Evolutionary conservation across 2,329 filamentous ascomycete genomes (phyloP), one percentile per base, ranked within the genome.

Genomic region (Colletotrichum cereale): DNA sequence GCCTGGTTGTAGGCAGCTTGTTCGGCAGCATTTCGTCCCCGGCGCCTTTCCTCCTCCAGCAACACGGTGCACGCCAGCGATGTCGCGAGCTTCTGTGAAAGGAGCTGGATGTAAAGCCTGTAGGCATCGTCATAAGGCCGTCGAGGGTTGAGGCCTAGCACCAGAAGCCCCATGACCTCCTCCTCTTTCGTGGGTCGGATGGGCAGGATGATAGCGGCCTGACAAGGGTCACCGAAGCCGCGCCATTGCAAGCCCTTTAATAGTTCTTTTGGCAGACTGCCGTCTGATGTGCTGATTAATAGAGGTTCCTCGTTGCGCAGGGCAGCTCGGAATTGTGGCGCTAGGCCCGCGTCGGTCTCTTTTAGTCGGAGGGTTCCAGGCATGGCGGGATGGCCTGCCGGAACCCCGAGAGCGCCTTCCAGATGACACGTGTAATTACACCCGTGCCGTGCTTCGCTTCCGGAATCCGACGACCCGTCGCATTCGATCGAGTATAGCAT

Each of bases 71-170:
- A 93, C 8, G 92, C 91, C 61, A 93, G 82, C 0, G 90, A 91
- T 2, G 90, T 92, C 0, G 89, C 90, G 8, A 93, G 81, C 77
- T 85, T 93, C 72, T 87, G 84, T 50, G 80, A 83, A 42, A 88
- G 77, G 5, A 87, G 78, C 18, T 84, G 88, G 24, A 93, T 85
- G 75, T 92, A 94, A 11, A 92, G 86, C 52, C 86, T 87, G 76
- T 94, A 94, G 73, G 93, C 91, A 71, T 92, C 90, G 75, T 94
- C 92, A 73, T 92, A 94, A 0, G 92, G 91, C 52, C 91, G 84
- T 53, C 91, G 84, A 7, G 92, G 91, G 75, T 94, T 94, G 12
- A 94, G 84, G 1, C 91, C 92, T 52, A 94, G 83, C 18, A 94
- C 85, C 5, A 95, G 81, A 73, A 94, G 88, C 0, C 91, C 92